Evolutionary conservation across 331 rosid species (phyloP).

Genomic region (Erythrophleum ivorense): DNA sequence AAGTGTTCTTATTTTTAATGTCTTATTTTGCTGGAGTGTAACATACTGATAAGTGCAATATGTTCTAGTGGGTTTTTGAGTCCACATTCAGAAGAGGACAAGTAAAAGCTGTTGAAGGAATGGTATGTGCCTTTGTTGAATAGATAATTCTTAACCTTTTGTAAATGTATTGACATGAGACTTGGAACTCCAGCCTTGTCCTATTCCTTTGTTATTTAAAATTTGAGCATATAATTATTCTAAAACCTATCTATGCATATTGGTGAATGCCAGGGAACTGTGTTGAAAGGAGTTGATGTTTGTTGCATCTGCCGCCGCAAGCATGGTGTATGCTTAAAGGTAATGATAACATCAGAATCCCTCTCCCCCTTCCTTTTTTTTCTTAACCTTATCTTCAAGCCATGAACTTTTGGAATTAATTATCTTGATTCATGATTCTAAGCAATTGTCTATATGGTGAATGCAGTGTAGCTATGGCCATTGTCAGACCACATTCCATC

Average conservation of each 20-base stretch:
- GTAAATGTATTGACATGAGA: background rate
- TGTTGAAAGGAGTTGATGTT: constrained; percentile 63
- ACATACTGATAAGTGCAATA: constrained; percentile 20
- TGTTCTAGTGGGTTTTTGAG: constrained; percentile 83
- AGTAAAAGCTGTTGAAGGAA: constrained; percentile 71
- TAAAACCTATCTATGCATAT: constrained; percentile 13
- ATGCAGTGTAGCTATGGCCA: constrained; percentile 96
- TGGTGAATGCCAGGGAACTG: constrained; percentile 62
- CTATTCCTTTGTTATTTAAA: background rate
- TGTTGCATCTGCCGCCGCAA: constrained; percentile 79
- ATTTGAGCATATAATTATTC: constrained; percentile 10
- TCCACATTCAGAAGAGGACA: constrained; percentile 91
- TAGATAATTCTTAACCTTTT: constrained; percentile 6
- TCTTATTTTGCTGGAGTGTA: constrained; percentile 14
- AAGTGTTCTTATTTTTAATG: constrained; percentile 19
- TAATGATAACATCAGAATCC: constrained; percentile 34
- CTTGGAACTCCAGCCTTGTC: constrained; percentile 23
- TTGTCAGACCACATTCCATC: constrained; percentile 87
- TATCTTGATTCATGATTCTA: constrained; percentile 11
- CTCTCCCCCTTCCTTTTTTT: background rate
- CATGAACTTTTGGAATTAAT: constrained; percentile 23
- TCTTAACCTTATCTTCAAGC: constrained; percentile 1
- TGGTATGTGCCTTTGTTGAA: constrained; percentile 63
- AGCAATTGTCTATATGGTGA: constrained; percentile 32
- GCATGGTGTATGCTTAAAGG: constrained; percentile 90